Conservation (phyloP, 352 stramenopile genomes). For the Pythium rishiriense region DNA sequence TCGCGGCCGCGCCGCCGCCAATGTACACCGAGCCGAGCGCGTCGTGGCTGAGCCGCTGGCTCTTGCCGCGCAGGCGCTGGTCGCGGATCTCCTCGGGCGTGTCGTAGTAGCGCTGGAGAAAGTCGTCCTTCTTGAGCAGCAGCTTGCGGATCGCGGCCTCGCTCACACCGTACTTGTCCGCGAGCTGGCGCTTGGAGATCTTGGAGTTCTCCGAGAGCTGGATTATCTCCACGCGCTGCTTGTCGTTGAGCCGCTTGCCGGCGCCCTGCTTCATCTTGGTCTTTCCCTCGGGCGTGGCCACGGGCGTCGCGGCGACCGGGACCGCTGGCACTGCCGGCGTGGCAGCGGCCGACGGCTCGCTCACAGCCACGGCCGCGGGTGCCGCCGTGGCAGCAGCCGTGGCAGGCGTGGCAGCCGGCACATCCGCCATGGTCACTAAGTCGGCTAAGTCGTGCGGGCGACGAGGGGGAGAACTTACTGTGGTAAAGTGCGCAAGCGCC, state of each 20-base stretch:
- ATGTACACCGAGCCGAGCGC: constrained; percentile 24
- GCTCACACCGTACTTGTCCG: constrained; percentile 75
- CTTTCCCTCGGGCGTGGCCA: constrained; percentile 32
- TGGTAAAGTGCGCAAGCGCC: constrained; percentile 26
- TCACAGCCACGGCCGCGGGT: background rate
- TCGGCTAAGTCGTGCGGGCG: background rate
- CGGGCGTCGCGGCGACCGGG: background rate
- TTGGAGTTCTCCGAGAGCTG: constrained; percentile 77
- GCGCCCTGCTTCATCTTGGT: constrained; percentile 61
- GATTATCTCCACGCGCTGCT: constrained; percentile 84
- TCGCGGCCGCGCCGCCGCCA: background rate
- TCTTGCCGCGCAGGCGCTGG: constrained; percentile 70
- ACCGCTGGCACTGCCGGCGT: background rate
- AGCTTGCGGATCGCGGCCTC: constrained; percentile 82
- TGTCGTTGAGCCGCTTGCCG: constrained; percentile 78
- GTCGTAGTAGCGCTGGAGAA: constrained; percentile 79
- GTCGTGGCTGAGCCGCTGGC: constrained; percentile 34
- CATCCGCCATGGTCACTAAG: constrained; percentile 5
- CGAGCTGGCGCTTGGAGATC: constrained; percentile 76
- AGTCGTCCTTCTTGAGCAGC: constrained; percentile 80
- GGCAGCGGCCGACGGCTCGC: background rate
- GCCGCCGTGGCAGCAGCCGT: background rate
- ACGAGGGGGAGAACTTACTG: background rate
- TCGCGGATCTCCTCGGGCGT: constrained; percentile 75
- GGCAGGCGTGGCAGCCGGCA: background rate